Evolutionary conservation across 306 rosid genomes (phyloP).

Genomic region (Sesbania bispinosa): DNA sequence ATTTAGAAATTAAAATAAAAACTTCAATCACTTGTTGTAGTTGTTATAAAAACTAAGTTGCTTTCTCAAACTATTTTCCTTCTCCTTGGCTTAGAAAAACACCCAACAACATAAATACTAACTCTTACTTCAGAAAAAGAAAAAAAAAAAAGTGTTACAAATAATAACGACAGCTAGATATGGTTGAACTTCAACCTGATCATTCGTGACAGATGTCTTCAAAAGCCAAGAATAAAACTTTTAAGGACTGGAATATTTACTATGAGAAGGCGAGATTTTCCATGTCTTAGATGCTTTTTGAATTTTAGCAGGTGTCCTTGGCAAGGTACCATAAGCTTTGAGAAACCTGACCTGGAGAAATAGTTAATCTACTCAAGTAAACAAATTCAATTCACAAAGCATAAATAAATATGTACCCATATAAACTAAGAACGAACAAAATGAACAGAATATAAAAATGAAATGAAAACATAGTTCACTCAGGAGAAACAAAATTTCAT

Average conservation of each 20-base stretch:
- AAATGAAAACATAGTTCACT: no score
- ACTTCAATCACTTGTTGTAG: no score
- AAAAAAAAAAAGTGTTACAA: no score
- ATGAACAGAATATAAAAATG: background rate
- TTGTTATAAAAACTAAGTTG: no score
- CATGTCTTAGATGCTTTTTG: no score
- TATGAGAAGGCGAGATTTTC: constrained; percentile 46
- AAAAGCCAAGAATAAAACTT: constrained; percentile 48
- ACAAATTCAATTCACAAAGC: background rate
- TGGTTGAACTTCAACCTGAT: constrained; percentile 33
- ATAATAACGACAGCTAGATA: no score
- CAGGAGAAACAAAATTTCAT: no score
- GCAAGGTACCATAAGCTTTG: constrained; percentile 61
- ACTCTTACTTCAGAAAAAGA: no score
- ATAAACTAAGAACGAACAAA: background rate
- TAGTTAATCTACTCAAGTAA: background rate
- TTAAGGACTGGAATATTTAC: constrained; percentile 32
- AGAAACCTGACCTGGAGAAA: constrained; percentile 68
- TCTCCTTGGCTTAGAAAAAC: no score
- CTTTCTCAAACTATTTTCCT: no score
- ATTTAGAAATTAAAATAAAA: no score
- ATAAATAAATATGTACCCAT: background rate
- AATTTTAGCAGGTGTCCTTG: constrained; percentile 59
- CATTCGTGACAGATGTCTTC: constrained; percentile 37
- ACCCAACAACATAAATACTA: no score